Evolutionary conservation across 164 flowering plant genomes (phyloP).

Genomic region (Tinospora cordifolia): DNA sequence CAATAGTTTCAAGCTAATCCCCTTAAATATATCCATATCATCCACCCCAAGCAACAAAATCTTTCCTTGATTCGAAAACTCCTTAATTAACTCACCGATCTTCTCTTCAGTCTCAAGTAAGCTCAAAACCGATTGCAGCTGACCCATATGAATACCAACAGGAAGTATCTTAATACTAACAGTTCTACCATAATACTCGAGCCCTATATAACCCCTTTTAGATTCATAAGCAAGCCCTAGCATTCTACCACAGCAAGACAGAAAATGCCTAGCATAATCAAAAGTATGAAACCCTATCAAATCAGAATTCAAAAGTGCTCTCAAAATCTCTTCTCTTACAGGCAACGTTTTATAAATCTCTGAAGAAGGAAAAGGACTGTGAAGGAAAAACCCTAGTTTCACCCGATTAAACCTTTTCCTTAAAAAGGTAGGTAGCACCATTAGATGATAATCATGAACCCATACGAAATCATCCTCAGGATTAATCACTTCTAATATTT

Average conservation of each 20-base stretch:
- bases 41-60: conserved; percentile 19
- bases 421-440: conserved; percentile 18
- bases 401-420: conserved; percentile 18
- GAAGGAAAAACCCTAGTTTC: conserved; percentile 16
- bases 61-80: conserved; percentile 10
- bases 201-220: conserved; percentile 17
- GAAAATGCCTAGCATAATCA: conserved; percentile 18
- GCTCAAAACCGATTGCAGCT: conserved; percentile 17
- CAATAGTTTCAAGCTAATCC: conserved; percentile 19
- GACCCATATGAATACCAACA: conserved; percentile 20
- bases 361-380: conserved; percentile 19
- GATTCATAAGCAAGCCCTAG: conserved; percentile 15
- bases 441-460: conserved; percentile 22
- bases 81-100: conserved; percentile 7
- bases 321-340: conserved; percentile 14
- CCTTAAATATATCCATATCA: conserved; percentile 21
- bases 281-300: conserved; percentile 17
- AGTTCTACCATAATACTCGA: conserved; percentile 20
- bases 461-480: conserved; percentile 20
- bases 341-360: conserved; percentile 18
- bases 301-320: conserved; percentile 15
- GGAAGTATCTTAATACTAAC: conserved; percentile 18
- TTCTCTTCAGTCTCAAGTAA: conserved; percentile 8
- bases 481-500: conserved; percentile 19
- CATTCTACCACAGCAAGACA: conserved; percentile 21